These are phyloP conservation scores for Pseudozyma pruni DNA, from an alignment of 1,284 basidiomycete species.

Conservation along the genomic window DNA sequence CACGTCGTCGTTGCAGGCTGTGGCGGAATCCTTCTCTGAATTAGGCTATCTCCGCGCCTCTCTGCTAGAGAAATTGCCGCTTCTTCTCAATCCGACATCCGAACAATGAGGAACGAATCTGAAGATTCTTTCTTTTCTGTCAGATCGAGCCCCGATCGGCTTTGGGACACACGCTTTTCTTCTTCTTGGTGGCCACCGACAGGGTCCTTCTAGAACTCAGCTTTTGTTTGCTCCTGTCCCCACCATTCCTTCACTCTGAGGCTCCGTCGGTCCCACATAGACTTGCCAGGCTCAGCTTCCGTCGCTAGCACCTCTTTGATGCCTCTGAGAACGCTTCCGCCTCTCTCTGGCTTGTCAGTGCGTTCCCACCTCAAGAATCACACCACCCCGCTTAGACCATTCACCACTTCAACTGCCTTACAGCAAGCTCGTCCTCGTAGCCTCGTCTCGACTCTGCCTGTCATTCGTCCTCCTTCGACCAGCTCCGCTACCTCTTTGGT, in stretches of 20 bases:
- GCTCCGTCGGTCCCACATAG: not conserved
- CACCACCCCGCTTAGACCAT: slow-evolving; percentile 13
- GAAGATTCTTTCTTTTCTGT: not conserved
- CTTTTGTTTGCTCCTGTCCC: no score
- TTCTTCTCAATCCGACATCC: slow-evolving; percentile 13
- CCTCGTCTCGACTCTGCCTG: not conserved
- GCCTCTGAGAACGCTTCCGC: slow-evolving; percentile 22
- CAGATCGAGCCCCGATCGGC: slow-evolving; percentile 24
- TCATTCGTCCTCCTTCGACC: slow-evolving; percentile 13
- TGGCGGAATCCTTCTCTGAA: slow-evolving; percentile 20
- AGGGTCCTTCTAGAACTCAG: slow-evolving; percentile 10
- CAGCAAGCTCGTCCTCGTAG: not conserved
- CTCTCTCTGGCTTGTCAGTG: slow-evolving; percentile 32
- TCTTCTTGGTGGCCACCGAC: slow-evolving; percentile 5
- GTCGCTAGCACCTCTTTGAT: slow-evolving; percentile 17
- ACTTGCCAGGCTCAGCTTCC: not conserved
- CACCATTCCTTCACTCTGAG: not conserved
- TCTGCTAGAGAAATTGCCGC: slow-evolving; percentile 1
- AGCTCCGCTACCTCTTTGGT: no score
- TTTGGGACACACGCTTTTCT: slow-evolving; percentile 10
- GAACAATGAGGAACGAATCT: not conserved
- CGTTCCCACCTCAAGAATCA: slow-evolving; percentile 9
- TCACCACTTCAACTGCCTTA: slow-evolving; percentile 5
- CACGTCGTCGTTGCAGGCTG: slow-evolving; percentile 26
- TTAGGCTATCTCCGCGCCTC: no score